A percentile compares a stretch with the other conserved stretches of the same genome.
Conservation (phyloP, 2,329 filamentous ascomycete species). For the Madurella mycetomatis region DNA sequence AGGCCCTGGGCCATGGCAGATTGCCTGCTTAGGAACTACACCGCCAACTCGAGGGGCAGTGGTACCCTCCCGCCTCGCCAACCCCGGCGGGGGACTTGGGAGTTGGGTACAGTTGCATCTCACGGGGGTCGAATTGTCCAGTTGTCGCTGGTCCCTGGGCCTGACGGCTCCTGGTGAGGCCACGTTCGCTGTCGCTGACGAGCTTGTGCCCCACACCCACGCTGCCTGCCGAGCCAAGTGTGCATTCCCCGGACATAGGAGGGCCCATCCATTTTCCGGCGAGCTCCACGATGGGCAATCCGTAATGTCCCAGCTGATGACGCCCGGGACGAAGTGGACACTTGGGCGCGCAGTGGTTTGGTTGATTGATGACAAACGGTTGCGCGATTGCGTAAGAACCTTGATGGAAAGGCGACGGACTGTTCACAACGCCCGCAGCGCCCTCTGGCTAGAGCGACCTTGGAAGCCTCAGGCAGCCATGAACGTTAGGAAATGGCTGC, state of each 20-base stretch:
- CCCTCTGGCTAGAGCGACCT: background rate
- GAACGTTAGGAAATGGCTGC: background rate
- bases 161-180: conserved; percentile 15
- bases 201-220: conserved; percentile 9
- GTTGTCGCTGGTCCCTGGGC: background rate
- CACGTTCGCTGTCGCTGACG: conserved; percentile 20
- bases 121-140: conserved; percentile 7
- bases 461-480: conserved; percentile 2
- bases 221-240: conserved; percentile 12
- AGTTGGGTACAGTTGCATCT: conserved; percentile 27
- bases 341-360: background rate
- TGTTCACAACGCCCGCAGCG: background rate
- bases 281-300: conserved; percentile 14
- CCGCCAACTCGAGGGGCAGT: conserved; percentile 13
- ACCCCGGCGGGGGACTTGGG: conserved; percentile 14
- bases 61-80: conserved; percentile 13
- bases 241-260: background rate
- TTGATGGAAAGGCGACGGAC: conserved; percentile 5
- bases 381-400: conserved; percentile 13
- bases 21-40: conserved; percentile 21
- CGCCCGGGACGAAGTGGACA: conserved; percentile 8
- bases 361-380: conserved; percentile 13
- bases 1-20: background rate
- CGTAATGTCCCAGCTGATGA: conserved; percentile 1
- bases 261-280: conserved; percentile 2